A percentile compares a stretch with the other conserved stretches of the same genome.
Evolutionary conservation across 1,139 yeast genomes (phyloP).

Genomic region (Pichia sp.): DNA sequence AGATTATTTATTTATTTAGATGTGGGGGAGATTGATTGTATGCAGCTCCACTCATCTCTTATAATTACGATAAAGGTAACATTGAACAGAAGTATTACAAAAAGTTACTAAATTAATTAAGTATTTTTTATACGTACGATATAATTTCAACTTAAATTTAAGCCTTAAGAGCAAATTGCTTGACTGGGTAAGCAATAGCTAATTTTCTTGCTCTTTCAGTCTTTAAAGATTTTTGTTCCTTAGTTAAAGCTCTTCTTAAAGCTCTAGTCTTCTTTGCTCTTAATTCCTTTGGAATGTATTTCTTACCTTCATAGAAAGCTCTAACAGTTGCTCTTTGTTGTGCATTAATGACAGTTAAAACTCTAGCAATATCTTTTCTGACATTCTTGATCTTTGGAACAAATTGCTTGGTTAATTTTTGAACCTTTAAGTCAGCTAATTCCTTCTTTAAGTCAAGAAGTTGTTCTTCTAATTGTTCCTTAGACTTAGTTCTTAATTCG

Average conservation of each 20-base stretch:
- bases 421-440: conserved; percentile 93
- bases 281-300: conserved; percentile 96
- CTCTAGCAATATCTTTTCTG: conserved; percentile 98
- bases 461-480: conserved; percentile 92
- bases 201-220: conserved; percentile 90
- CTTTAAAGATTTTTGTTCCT: conserved; percentile 71
- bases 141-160: conserved; percentile 34
- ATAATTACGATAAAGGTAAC: too few species aligned
- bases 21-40: too few species aligned
- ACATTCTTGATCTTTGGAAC: conserved; percentile 93
- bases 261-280: conserved; percentile 99
- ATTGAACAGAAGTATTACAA: too few species aligned
- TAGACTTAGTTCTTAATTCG: conserved; percentile 96
- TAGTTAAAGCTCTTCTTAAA: conserved; percentile 93
- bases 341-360: conserved; percentile 92
- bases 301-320: conserved; percentile 94
- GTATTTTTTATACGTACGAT: conserved; percentile 6
- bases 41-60: too few species aligned
- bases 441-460: conserved; percentile 95
- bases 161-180: conserved; percentile 98
- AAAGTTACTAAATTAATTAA: conserved; percentile 2
- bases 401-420: conserved; percentile 86
- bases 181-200: conserved; percentile 94
- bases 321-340: conserved; percentile 95
- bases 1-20: too few species aligned